A percentile compares a stretch with the other conserved stretches of the same genome.
Conservation (phyloP, 1,284 basidiomycete genomes). For the Ustilago lituana region DNA sequence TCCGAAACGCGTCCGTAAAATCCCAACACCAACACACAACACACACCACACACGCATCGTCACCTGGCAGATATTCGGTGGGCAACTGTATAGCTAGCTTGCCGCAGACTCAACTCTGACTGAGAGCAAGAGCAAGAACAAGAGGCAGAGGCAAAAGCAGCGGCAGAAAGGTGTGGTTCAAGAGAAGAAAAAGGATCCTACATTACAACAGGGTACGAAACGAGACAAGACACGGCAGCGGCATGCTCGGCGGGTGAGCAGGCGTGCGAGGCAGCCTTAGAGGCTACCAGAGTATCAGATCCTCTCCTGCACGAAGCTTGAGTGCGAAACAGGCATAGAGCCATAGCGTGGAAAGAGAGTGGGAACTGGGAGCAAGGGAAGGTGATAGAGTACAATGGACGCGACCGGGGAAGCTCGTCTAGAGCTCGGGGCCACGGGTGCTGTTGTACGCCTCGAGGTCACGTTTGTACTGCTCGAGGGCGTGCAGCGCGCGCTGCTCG, state of each 20-base stretch:
- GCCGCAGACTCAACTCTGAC: no score
- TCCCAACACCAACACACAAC: no score
- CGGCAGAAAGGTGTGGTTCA: conserved; percentile 14
- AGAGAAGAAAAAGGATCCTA: conserved; percentile 6
- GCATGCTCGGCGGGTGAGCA: background rate
- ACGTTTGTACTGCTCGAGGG: conserved; percentile 47
- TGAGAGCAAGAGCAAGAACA: no score
- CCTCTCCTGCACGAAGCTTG: background rate
- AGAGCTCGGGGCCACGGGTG: conserved; percentile 33
- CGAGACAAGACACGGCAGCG: conserved; percentile 4
- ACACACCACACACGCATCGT: no score
- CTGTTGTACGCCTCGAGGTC: conserved; percentile 51
- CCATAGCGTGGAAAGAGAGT: conserved; percentile 4
- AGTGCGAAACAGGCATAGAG: background rate
- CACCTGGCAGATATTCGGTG: no score
- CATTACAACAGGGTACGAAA: conserved; percentile 33
- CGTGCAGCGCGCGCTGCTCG: conserved; percentile 46
- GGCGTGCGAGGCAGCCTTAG: no score
- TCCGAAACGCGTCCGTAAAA: no score
- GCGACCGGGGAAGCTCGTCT: conserved; percentile 9
- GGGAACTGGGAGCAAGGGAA: background rate
- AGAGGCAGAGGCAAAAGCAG: no score
- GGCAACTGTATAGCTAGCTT: no score
- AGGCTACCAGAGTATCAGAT: conserved; percentile 2
- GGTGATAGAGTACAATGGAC: background rate